Base-by-base conservation (phyloP, 2,329 filamentous ascomycete genomes). In the Chaetomium olivaceum region DNA sequence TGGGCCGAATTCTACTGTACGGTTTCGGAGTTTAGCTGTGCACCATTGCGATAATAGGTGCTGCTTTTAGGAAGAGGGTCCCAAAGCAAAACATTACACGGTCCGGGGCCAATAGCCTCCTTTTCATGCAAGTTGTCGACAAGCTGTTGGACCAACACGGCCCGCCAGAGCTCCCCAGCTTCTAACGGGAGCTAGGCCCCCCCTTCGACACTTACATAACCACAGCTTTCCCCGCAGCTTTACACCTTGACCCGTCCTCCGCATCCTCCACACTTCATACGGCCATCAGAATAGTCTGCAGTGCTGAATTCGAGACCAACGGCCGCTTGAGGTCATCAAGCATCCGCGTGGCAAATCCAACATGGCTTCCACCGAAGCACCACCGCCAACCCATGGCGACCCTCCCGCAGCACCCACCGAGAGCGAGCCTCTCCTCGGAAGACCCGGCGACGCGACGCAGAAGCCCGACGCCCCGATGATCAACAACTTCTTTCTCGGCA, bases 401-500 rank as follows among this genome's bases (percentile, higher is more conserved):
- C 31, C 52, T 21, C 64, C 39, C 6, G 55, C 66, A 3, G 68
- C 69, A 4, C 70, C 69, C 1, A 65, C 74, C 52, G 80, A 81
- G 70, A 75, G 73, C 29, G 80, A 81, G 68, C 81, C 81, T 33
- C 76, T 83, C 11, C 79, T 83, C 16, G 81, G 81, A 50, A 27
- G 72, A 58, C 76, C 72, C 63, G 74, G 74, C 69, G 66, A 71
- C 62, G 74, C 87, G 11, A 85, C 87, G 58, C 92, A 96, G 80
- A 80, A 80, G 65, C 84, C 89, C 46, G 83, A 84, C 19, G 83
- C 86, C 66, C 81, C 87, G 27, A 82, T 96, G 61, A 80, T 86
- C 67, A 82, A 83, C 71, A 97, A 97, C 73, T 82, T 96, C 50
- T 80, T 90, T 68, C 85, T 91, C 46, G 93, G 92, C 69, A 96